These are phyloP conservation scores for Cichorium intybus DNA, from an alignment of 140 eudicot genomes.

Conservation along the genomic window DNA sequence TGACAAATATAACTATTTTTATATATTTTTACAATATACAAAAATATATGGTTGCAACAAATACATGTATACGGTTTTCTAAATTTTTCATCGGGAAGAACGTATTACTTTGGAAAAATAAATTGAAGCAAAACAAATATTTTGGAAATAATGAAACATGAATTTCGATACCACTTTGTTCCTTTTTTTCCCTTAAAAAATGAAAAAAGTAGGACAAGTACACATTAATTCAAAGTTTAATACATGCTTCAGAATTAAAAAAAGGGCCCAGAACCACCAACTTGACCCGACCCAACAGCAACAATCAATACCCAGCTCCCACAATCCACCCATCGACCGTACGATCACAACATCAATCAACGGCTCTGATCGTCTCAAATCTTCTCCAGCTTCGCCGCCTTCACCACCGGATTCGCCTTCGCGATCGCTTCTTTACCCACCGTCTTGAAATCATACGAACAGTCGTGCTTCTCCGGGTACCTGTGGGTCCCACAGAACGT, in stretches of 20 bases:
- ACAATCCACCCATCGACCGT: conserved; percentile 3
- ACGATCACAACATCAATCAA: conserved; percentile 8
- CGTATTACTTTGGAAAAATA: background rate
- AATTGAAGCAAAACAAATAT: background rate
- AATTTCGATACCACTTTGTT: conserved; percentile 2
- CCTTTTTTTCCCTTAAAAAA: conserved; percentile 12
- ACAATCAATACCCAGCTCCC: conserved; percentile 16
- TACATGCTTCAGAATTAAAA: conserved; percentile 22
- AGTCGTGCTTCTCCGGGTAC: conserved; percentile 55
- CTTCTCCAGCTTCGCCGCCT: conserved; percentile 43
- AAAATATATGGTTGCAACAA: background rate
- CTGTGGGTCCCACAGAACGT: conserved; percentile 50
- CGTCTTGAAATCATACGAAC: conserved; percentile 45
- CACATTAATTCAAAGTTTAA: conserved; percentile 31
- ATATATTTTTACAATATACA: too few relatives aligned
- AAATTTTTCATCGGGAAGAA: too few relatives aligned
- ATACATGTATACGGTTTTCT: background rate
- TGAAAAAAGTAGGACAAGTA: conserved; percentile 27
- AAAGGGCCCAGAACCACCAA: background rate
- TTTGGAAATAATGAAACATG: background rate
- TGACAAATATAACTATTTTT: too few relatives aligned
- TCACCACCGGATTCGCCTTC: conserved; percentile 50
- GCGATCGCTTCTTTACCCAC: conserved; percentile 50
- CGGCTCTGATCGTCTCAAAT: conserved; percentile 34
- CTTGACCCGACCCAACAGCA: conserved; percentile 17